These are phyloP conservation scores for Phellinidium pouzarii DNA, from an alignment of 1,284 basidiomycete species.

Conservation along the genomic window DNA sequence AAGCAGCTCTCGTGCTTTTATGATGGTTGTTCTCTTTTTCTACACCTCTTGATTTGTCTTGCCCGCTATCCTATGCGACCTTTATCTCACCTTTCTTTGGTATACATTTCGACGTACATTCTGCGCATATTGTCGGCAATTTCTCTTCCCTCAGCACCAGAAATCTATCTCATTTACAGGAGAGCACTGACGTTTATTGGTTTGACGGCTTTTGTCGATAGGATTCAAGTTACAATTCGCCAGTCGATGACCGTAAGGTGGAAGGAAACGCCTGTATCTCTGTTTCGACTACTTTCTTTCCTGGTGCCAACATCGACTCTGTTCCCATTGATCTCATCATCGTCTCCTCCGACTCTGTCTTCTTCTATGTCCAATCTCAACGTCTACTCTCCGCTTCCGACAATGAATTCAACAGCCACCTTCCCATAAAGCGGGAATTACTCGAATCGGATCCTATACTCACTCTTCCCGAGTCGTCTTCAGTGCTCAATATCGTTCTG, in stretches of 20 bases:
- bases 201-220: conserved; percentile 15
- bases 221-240: conserved; percentile 29
- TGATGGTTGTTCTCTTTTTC: not conserved
- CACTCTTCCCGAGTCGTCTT: conserved; percentile 28
- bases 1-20: not conserved
- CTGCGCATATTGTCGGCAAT: too few species aligned
- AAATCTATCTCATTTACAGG: not conserved
- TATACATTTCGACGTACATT: too few species aligned
- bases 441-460: conserved; percentile 29
- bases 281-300: conserved; percentile 73
- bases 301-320: conserved; percentile 50
- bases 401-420: conserved; percentile 33
- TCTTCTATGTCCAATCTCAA: conserved; percentile 43
- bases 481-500: conserved; percentile 33
- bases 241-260: conserved; percentile 25
- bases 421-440: conserved; percentile 22
- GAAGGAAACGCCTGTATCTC: conserved; percentile 49
- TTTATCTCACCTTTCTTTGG: too few species aligned
- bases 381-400: conserved; percentile 31
- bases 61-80: too few species aligned
- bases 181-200: not conserved
- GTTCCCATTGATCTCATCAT: conserved; percentile 55
- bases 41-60: too few species aligned
- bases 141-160: not conserved
- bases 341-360: conserved; percentile 65